Evolutionary conservation across 768 basidiomycete species (phyloP), one percentile per base, ranked within the genome.

Genomic region (Leccinum olivaceopallidum): DNA sequence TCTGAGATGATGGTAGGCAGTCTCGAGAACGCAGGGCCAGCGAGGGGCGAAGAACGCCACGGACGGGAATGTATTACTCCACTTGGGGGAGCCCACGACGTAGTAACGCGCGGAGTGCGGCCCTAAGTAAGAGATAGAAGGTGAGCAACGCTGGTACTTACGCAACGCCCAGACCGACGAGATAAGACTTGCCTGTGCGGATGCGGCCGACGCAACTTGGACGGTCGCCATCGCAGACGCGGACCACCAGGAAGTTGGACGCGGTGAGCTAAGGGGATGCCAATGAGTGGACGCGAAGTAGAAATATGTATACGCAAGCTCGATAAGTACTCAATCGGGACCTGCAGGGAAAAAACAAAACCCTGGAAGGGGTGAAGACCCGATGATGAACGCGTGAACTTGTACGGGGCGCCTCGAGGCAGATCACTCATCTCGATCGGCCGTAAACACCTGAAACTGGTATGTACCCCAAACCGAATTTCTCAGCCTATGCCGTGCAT

Each of bases 31-130:
- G 26, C 71, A 34, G 64, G 65, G 1, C 71, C 55, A 0, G 73
- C 66, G 44, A 73, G 72, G 0, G 72, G 72, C 0, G 72, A 73
- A 13, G 72, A 73, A 14, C 72, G 72, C 60, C 69, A 58, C 4
- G 72, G 72, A 3, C 72, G 73, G 8, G 73, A 60, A 6, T 65
- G 59, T 26, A 58, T 51, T 12, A 51, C 18, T 13, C 57, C 60
- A n/a, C 42, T 42, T 14, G 64, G 47, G 16, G 60, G 60, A 18
- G 59, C 34, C 59, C 60, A 63, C 4, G 60, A 12, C 24, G 61
- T 12, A 30, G 56, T 10, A 24, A 60, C 50, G 52, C 69, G 69
- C 28, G 34, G 28, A 52, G 62, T 30, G 63, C 70, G 70, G 48
- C 18, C n/a, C 69, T 71, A 54, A 16, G 3, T 4, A 36, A 36